Evolutionary conservation across 306 rosid species (phyloP), one percentile per base, ranked within the genome.

Genomic region (Citrullus amarus): DNA sequence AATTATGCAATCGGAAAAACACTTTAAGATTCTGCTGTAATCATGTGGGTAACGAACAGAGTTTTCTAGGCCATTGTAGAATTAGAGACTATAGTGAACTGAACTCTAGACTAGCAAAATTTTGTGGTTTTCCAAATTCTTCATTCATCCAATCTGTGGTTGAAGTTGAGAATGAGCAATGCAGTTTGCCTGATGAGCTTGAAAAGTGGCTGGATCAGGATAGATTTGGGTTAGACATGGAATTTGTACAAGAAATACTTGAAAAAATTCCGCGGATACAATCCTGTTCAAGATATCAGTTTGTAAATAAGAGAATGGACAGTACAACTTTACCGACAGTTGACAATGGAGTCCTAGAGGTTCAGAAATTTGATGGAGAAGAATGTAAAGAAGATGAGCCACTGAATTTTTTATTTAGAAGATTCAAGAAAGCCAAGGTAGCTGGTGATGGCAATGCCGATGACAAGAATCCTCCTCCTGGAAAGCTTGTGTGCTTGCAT

Each of bases 151-250:
- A 91, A 50, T 84, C 89, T 73, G 74, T 83, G 76, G 51, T 88
- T 76, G 79, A 82, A 74, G 83, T 83, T 7, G 81, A 86, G 54
- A 81, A 84, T 80, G 96, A 91, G 76, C 80, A 71, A 36, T 81
- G 86, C 51, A 68, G 72, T 79, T 63, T 83, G 10, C 55, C 74
- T 57, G 88, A 89, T 77, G 48, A 73, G 46, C 81, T 92, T 71
- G 85, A 73, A 62, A 93, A 86, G 82, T 96, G 99, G 99, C 83
- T 96, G 84, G 96, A 87, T 78, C 96, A 89, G 82, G 99, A 96
- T 80, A 93, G 99, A 84, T 90, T 93, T 87, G 99, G 99, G 79
- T 81, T 96, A 80, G 96, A 96, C 80, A 88, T 82, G 43, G 97
- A 91, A 81, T 96, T 96, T 91, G 93, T 91, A 65, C 99, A 91